Evolutionary conservation across 139 green algal genomes (phyloP), one percentile per base, ranked within the genome.

Genomic region (Auxenochlorella protothecoides): DNA sequence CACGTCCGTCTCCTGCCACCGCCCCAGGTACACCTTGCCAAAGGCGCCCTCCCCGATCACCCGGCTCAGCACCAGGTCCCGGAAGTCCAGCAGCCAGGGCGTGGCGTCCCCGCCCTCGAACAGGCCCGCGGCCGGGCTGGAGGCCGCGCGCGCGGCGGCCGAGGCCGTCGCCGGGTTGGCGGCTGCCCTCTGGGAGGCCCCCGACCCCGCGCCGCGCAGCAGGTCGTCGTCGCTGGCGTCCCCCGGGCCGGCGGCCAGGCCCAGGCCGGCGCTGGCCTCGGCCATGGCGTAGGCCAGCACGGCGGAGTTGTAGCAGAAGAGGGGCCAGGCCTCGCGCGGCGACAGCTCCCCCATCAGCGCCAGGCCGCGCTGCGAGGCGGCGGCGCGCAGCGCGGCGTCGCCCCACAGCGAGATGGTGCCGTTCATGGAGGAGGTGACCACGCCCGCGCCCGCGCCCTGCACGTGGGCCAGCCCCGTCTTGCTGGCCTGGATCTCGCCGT

Each of bases 1-100:
- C 61, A 91, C 85, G 52, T 86, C 84, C 27, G 85, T 89, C 63
- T 85, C 80, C 7, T 79, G 81, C 79, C 83, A 87, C 59, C 80
- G 81, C 52, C 81, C 85, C 68, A 87, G 74, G 68, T 77, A 90
- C 6, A 87, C 84, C 69, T 80, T 77, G 15, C 85, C 85, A 74
- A 90, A 89, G 5, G 80, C 83, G 51, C 85, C 85, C 71, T 89
- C 78, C 0, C 85, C 85, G 51, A 90, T 88, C 59, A 82, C 70
- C 53, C 76, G 68, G 13, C 73, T 76, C 9, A 84, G 65, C 13
- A 72, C 65, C 55, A 84, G 75, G 52, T 85, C 81, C 55, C 67
- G 15, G 65, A 64, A 77, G 15, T 79, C 69, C 9, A 88, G 75
- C 72, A 53, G 44, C 79, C 79, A 83, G 16, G 71, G 67, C 64